These are phyloP conservation scores for Fonsecaea pedrosoi DNA, from an alignment of 2,329 filamentous ascomycete genomes.

Conservation along the genomic window DNA sequence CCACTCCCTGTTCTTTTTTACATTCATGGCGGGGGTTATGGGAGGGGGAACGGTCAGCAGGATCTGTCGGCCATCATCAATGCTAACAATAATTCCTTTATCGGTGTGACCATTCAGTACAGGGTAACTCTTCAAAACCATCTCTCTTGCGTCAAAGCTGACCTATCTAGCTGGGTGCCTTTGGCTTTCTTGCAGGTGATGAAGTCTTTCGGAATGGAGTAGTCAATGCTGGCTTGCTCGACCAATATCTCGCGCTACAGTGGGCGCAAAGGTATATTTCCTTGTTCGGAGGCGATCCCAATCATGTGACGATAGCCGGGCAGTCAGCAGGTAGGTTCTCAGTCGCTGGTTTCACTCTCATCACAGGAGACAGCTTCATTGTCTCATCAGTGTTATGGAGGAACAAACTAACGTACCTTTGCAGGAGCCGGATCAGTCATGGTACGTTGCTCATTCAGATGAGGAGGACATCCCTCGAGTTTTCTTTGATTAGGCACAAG, in stretches of 20 bases:
- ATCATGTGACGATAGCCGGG: conserved; percentile 59
- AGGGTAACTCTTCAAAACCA: conserved; percentile 45
- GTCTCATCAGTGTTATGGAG: neutral
- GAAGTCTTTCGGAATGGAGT: conserved; percentile 62
- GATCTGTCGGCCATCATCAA: conserved; percentile 54
- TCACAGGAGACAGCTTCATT: neutral
- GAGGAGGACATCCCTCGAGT: neutral
- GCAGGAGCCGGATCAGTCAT: conserved; percentile 53
- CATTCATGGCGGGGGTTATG: conserved; percentile 49
- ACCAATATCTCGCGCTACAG: conserved; percentile 65
- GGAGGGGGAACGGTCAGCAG: conserved; percentile 42
- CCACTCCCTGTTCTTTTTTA: conserved; percentile 49
- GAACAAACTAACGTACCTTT: neutral
- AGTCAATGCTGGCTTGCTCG: conserved; percentile 68
- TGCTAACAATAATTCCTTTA: conserved; percentile 56
- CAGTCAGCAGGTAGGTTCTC: conserved; percentile 53
- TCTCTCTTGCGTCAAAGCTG: conserved; percentile 5
- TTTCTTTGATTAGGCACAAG: neutral
- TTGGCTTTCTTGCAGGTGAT: conserved; percentile 60
- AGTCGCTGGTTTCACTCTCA: neutral
- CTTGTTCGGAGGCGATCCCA: conserved; percentile 60
- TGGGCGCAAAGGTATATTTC: conserved; percentile 68
- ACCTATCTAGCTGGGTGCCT: conserved; percentile 49
- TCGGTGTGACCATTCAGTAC: conserved; percentile 60
- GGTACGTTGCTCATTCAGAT: conserved; percentile 3